A percentile compares a stretch with the other conserved stretches of the same genome.
These are phyloP conservation scores for Miscanthus lutarioriparius DNA, from an alignment of 176 grass and related monocot genomes.

Conservation along the genomic window DNA sequence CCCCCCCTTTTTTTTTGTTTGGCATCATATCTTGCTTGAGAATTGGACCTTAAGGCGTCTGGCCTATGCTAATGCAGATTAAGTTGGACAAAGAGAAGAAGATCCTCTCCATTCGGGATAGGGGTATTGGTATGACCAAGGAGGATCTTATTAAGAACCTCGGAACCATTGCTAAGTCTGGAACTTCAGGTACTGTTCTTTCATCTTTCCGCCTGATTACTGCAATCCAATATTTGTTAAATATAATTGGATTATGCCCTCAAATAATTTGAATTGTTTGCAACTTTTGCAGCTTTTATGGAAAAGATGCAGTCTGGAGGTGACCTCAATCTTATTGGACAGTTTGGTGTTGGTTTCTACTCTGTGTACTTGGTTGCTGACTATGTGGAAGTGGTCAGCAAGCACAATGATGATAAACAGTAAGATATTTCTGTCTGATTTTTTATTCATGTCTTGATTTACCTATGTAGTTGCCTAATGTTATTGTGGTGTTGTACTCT, in stretches of 20 bases:
- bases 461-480: neutral
- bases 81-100: conserved; percentile 97
- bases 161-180: conserved; percentile 95
- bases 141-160: conserved; percentile 97
- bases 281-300: conserved; percentile 66
- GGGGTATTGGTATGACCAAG: conserved; percentile 98
- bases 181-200: conserved; percentile 67
- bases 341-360: conserved; percentile 98
- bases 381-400: conserved; percentile 99
- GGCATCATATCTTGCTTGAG: neutral
- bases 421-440: conserved; percentile 29
- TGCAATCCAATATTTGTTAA: neutral
- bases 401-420: conserved; percentile 99
- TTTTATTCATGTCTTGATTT: neutral
- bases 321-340: conserved; percentile 94
- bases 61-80: conserved; percentile 59
- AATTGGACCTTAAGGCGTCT: neutral
- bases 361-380: conserved; percentile 97
- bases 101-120: conserved; percentile 81
- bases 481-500: conserved; percentile 5
- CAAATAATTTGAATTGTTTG: conserved; percentile 24
- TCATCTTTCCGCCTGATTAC: neutral
- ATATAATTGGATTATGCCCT: neutral
- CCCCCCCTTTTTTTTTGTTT: too few species aligned
- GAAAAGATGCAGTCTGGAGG: conserved; percentile 94